Base-by-base conservation (phyloP, 805 yeast species). In the Kodamaea restingae region DNA sequence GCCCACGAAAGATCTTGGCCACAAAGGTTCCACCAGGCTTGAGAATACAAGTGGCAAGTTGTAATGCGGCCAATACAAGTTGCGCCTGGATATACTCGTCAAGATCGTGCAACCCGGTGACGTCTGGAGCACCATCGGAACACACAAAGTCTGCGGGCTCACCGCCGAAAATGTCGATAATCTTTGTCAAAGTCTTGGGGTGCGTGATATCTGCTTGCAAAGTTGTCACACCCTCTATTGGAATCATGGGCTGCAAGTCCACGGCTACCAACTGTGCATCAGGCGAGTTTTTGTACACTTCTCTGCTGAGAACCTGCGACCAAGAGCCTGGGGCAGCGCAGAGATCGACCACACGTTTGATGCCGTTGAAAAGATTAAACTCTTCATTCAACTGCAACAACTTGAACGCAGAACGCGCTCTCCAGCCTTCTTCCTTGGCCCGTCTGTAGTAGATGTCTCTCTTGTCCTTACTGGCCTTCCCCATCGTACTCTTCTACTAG, bases 291-390 rank as follows among this genome's bases (percentile, higher is more conserved):
- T 69, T 67, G 49, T 72, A 78, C 28, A 86, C 62, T 52, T 81
- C 81, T 49, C 86, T 64, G 22, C 93, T 81, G 10, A 93, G 73
- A 0, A 93, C 98, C 58, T 93, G 98, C 1, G 95, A 85, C 98
- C 98, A 93, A 3, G 97, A 88, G 1, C 97, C 96, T 0, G 97
- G 97, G 4, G 98, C 98, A 26, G 98, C 98, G 71, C 98, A 93
- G 21, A 93, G 70, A 63, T 93, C 98, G 4, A 93, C 98, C 3
- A 93, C 98, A 50, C 96, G 69, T 32, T 70, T 72, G 25, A 88
- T 80, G 29, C 78, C 83, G 36, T 79, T 73, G 41, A 93, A 78
- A 26, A 88, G 75, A 45, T 84, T 82, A 58, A 91, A 93, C 58
- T 93, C 90, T 41, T 91, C 96, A 54, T 93, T 84, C 35, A 93